These are phyloP conservation scores for Phytophthora lateralis DNA, from an alignment of 352 stramenopile species.

Conservation along the genomic window DNA sequence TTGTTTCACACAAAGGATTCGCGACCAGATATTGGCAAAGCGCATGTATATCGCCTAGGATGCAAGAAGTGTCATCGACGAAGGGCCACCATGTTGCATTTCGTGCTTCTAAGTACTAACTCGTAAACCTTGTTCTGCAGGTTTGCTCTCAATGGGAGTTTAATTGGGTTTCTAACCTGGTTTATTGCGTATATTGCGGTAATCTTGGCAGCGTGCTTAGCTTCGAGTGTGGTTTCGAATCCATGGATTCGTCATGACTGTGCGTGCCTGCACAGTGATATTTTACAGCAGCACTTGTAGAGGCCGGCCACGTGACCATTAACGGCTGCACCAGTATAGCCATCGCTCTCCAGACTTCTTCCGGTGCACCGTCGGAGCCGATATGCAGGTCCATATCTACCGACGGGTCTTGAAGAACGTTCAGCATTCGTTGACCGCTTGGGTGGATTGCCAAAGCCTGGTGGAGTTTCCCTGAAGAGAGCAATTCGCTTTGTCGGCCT, in stretches of 20 bases:
- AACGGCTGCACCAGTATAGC: constrained; percentile 18
- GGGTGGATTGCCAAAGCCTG: constrained; percentile 33
- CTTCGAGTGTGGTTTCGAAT: constrained; percentile 4
- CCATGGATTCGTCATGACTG: neutral
- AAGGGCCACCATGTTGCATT: too few species aligned
- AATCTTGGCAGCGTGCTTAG: constrained; percentile 10
- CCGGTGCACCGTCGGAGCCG: constrained; percentile 38
- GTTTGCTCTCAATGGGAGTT: neutral
- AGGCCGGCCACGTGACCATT: constrained; percentile 3
- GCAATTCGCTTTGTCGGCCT: constrained; percentile 24
- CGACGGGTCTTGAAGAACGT: constrained; percentile 37
- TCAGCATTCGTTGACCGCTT: constrained; percentile 29
- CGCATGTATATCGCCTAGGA: constrained; percentile 28
- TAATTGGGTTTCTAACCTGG: neutral
- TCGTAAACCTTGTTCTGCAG: neutral
- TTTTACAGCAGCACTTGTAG: neutral
- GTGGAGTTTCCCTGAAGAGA: constrained; percentile 30
- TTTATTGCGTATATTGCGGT: constrained; percentile 19
- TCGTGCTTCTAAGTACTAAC: neutral
- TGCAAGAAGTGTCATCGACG: neutral
- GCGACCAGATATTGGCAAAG: constrained; percentile 26
- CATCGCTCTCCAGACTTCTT: constrained; percentile 31
- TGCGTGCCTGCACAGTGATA: neutral
- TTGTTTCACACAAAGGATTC: constrained; percentile 26
- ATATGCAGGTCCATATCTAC: constrained; percentile 46